phyloP scores from a whole-genome alignment of 208 protist species.

The Leishmania lainsoni region DNA sequence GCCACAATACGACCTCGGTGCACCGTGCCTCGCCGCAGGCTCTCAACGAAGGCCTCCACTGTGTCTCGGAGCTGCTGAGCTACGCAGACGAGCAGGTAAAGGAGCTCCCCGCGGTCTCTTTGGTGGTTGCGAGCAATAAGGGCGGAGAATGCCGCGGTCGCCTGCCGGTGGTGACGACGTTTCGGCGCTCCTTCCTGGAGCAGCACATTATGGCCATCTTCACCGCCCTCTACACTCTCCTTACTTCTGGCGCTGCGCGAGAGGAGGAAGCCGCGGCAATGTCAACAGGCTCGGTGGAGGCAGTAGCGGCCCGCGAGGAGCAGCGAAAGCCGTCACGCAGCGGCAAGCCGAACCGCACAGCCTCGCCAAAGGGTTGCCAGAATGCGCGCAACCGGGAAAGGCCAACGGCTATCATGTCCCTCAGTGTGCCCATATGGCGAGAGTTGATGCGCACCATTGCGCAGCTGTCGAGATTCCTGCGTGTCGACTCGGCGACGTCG shows the following conservation, averaged over 20 bases:
- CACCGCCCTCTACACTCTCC: constrained; percentile 62
- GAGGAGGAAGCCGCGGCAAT: constrained; percentile 13
- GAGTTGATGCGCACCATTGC: constrained; percentile 85
- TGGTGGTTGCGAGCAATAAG: neutral
- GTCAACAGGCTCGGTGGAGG: neutral
- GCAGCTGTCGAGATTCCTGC: constrained; percentile 40
- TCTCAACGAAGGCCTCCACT: constrained; percentile 72
- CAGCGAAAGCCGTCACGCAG: neutral
- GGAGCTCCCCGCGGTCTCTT: constrained; percentile 8
- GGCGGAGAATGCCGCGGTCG: neutral
- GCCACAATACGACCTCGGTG: constrained; percentile 16
- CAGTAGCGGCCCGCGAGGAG: neutral
- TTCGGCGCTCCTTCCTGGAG: constrained; percentile 59
- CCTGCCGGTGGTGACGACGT: constrained; percentile 30
- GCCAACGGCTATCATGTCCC: constrained; percentile 58
- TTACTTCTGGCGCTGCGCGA: constrained; percentile 46
- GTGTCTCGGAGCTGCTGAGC: constrained; percentile 68
- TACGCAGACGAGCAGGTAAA: constrained; percentile 50
- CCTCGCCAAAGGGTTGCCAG: constrained; percentile 3
- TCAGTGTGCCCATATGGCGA: constrained; percentile 84
- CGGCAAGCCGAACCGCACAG: neutral
- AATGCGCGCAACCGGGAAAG: constrained; percentile 4
- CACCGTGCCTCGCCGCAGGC: constrained; percentile 43
- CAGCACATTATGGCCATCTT: constrained; percentile 72
- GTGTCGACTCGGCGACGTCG: constrained; percentile 1